A percentile compares a stretch with the other conserved stretches of the same genome.
phyloP scores from a whole-genome alignment of 1,139 yeast genomes.

The Hyphopichia fennica region DNA sequence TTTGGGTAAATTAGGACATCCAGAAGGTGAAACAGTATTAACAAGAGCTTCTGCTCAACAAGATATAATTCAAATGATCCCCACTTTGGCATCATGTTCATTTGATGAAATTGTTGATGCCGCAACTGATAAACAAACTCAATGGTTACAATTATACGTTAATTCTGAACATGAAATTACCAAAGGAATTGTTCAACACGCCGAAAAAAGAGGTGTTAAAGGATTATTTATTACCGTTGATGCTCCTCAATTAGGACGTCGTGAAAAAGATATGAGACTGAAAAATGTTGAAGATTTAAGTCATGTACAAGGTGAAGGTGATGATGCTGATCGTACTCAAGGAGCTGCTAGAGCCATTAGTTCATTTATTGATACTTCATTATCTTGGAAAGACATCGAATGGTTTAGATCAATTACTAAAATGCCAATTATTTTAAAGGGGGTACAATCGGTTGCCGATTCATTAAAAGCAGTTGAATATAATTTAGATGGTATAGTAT shows the following conservation, averaged over 20 bases:
- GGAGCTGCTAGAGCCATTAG: conserved; percentile 91
- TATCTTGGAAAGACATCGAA: conserved; percentile 65
- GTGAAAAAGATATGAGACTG: conserved; percentile 67
- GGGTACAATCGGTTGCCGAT: conserved; percentile 71
- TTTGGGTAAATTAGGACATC: conserved; percentile 74
- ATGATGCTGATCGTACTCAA: conserved; percentile 62
- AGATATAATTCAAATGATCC: conserved; percentile 75
- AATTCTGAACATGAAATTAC: conserved; percentile 61
- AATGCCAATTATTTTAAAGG: conserved; percentile 70
- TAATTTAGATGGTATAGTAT: conserved; percentile 62
- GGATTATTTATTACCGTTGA: conserved; percentile 88
- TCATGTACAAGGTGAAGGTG: conserved; percentile 67
- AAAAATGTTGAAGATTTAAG: conserved; percentile 42
- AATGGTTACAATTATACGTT: conserved; percentile 92
- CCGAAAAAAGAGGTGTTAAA: conserved; percentile 72
- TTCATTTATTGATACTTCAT: conserved; percentile 75
- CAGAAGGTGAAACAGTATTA: conserved; percentile 74
- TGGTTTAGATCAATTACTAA: conserved; percentile 59
- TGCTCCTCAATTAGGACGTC: conserved; percentile 92
- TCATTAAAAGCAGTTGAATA: conserved; percentile 61
- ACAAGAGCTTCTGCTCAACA: conserved; percentile 72
- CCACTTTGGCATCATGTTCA: conserved; percentile 75
- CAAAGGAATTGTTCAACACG: conserved; percentile 33
- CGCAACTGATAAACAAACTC: conserved; percentile 54
- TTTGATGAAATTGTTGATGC: conserved; percentile 68